Percentiles rank a stretch among this genome's conserved stretches.
These are phyloP conservation scores for Globisporangium perplexum DNA, from an alignment of 352 stramenopile genomes.

Conservation along the genomic window DNA sequence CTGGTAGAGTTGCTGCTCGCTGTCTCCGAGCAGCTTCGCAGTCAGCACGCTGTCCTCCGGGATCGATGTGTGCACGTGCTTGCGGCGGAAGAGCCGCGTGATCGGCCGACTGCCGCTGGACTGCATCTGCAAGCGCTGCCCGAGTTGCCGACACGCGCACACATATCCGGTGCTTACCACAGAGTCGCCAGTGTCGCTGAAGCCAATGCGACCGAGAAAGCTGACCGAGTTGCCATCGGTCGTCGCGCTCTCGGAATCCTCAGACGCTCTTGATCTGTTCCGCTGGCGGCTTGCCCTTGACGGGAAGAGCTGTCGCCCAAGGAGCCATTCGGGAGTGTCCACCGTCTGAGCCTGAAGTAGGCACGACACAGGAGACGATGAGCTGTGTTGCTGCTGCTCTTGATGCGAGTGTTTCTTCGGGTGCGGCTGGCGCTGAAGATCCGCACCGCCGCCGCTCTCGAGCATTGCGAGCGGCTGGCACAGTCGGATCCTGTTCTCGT, in stretches of 20 bases:
- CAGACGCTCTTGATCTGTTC: background rate
- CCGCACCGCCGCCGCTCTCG: background rate
- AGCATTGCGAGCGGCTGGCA: slow-evolving; percentile 14
- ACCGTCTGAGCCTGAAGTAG: background rate
- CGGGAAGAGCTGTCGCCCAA: background rate
- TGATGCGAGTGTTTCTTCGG: background rate
- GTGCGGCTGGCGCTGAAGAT: background rate
- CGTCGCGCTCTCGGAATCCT: background rate
- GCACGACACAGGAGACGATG: background rate
- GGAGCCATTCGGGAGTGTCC: background rate
- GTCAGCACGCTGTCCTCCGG: slow-evolving; percentile 10
- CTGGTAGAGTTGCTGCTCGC: background rate
- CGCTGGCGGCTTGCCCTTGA: background rate
- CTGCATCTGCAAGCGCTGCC: slow-evolving; percentile 4
- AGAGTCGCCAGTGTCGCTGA: background rate
- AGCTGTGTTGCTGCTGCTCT: background rate
- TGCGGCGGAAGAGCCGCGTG: slow-evolving; percentile 6
- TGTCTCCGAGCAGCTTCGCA: background rate
- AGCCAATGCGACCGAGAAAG: background rate
- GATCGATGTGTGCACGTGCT: slow-evolving; percentile 3
- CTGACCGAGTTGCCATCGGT: background rate
- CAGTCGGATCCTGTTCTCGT: slow-evolving; percentile 16
- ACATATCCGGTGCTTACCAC: background rate
- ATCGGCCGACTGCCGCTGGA: background rate
- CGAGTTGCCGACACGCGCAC: slow-evolving; percentile 8